Evolutionary conservation across 1,139 yeast species (phyloP), one percentile per base, ranked within the genome.

Genomic region (Diutina siamensis): DNA sequence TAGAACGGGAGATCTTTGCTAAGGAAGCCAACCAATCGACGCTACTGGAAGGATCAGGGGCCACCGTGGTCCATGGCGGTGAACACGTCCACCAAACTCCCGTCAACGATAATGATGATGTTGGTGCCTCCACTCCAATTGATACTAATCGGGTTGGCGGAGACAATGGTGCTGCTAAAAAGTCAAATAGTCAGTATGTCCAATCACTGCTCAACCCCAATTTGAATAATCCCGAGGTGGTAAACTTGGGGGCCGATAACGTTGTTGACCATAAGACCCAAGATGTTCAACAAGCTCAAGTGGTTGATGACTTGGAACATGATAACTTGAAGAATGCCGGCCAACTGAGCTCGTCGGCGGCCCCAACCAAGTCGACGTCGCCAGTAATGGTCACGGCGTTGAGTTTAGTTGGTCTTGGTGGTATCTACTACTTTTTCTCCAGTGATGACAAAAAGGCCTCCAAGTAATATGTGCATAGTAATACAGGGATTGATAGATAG

Each of bases 21-120:
- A 59, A 64, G 51, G 75, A 71, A 50, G 55, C 58, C 45, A 56
- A 63, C 46, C 56, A 65, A 4, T 66, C 72, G n/a, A 54, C 67
- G 41, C 70, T 70, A 53, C 74, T 68, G 18, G 75, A 71, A 54
- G 75, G 72, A 45, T 68, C 68, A 49, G 56, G 58, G 41, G 71
- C 75, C 15, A 49, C 54, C 21, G 76, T 71, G 13, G 60, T 69
- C 42, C 73, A 66, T 49, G 74, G 74, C 1, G 76, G 76, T 12
- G 74, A 68, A 50, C 47, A 57, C 4, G 75, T 71, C 20, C 50
- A 53, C 15, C 62, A 58, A 12, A 72, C 67, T 49, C 72, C 71
- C 2, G 72, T 38, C 4, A 20, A 25, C 20, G 42, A 38, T 55
- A 50, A 57, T 58, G 52, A 52, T 9, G 48, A 69, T 27, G n/a